Evolutionary conservation across 345 rosid genomes (phyloP), one percentile per base, ranked within the genome.

Genomic region (Populus nigra): DNA sequence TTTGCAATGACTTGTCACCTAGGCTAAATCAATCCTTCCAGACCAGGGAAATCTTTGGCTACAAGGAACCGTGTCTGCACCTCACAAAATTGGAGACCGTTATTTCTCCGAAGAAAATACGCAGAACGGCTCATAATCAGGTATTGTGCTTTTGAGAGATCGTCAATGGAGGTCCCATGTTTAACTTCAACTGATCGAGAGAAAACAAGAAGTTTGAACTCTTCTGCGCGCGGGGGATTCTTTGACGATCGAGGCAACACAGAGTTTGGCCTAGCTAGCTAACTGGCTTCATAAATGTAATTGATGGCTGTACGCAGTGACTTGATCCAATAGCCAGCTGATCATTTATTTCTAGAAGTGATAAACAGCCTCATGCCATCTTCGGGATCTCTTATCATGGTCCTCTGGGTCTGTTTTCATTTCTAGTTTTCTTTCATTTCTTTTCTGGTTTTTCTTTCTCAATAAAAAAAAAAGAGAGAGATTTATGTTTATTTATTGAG

Each of bases 331-430:
- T 43, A 10, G 55, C 41, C 35, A 53, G 12, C 74, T 2, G 8
- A 7, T 53, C 22, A 61, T 73, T 73, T 39, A 61, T 61, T 43
- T 73, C 69, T 73, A 73, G 76, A 73, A 41, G 39, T 4, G 5
- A 68, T 73, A 18, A 33, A 53, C 23, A 53, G 12, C 9, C 23
- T 53, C 59, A 0, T 7, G 9, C n/a, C 23, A 20, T 53, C 59
- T 18, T 18, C 23, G n/a, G 59, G n/a, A 53, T 22, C 23, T 53
- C 59, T 53, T 3, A 73, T 27, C 20, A n/a, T 20, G 12, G 12
- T 2, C 12, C 2, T 7, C 1, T 13, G 36, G 36, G 36, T 39
- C 43, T 39, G 8, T 39, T 39, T 39, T 39, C 43, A 8, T 39
- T 39, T 8, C 43, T 39, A 39, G 43, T 39, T 8, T 39, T 39